Evolutionary conservation across 2,329 filamentous ascomycete species (phyloP).

Genomic region (Calonectria ilicicola): DNA sequence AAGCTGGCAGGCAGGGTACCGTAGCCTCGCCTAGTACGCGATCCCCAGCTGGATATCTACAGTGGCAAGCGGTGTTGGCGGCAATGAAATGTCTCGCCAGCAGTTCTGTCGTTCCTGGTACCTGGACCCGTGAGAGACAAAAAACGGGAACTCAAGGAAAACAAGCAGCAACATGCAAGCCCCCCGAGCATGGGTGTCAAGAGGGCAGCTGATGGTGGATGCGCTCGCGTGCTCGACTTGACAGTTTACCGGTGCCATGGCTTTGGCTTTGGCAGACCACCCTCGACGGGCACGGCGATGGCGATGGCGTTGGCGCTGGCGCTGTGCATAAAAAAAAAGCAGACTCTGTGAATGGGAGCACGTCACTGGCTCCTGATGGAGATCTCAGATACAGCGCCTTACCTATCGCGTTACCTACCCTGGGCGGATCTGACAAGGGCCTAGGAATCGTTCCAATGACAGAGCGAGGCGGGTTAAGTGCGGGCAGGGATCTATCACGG

Average conservation of each 20-base stretch:
- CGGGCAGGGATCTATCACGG: not conserved
- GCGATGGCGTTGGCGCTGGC: not conserved
- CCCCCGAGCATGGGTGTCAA: not conserved
- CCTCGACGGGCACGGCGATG: constrained; percentile 7
- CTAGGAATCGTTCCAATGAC: too few relatives aligned
- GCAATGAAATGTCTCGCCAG: not conserved
- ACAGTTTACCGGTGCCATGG: not conserved
- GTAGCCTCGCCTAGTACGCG: not conserved
- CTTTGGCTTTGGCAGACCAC: not conserved
- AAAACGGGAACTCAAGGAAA: not conserved
- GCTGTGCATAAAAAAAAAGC: not conserved
- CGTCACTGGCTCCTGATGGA: not conserved
- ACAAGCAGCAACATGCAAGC: constrained; percentile 1
- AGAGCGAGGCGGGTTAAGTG: too few relatives aligned
- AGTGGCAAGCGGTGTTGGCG: not conserved
- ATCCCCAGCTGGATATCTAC: not conserved
- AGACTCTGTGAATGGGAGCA: not conserved
- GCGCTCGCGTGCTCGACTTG: constrained; percentile 5
- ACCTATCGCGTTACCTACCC: constrained; percentile 11
- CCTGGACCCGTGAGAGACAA: constrained; percentile 1
- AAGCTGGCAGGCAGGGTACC: not conserved
- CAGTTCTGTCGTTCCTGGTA: not conserved
- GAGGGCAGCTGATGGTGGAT: not conserved
- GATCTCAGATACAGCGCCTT: constrained; percentile 8
- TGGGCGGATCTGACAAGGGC: too few relatives aligned